These are phyloP conservation scores for Xylaria castorea DNA, from an alignment of 495 filamentous ascomycete genomes.

Conservation along the genomic window DNA sequence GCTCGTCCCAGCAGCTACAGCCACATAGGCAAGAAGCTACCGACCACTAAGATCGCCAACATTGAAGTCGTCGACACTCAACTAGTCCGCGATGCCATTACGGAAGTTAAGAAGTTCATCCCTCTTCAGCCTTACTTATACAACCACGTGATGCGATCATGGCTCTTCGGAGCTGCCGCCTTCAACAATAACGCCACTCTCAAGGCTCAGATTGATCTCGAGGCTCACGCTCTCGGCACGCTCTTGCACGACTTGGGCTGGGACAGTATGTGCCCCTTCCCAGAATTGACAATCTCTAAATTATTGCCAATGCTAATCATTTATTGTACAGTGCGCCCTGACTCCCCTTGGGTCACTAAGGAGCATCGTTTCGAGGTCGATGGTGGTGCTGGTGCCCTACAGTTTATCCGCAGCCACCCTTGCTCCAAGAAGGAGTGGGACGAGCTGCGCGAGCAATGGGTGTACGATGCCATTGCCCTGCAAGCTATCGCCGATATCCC, in stretches of 20 bases:
- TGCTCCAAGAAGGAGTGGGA: conserved; percentile 41
- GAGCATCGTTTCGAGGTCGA: conserved; percentile 65
- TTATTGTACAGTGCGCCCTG: conserved; percentile 22
- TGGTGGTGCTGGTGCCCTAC: conserved; percentile 55
- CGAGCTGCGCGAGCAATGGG: conserved; percentile 48
- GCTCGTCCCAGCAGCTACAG: conserved; percentile 7
- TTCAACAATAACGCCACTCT: conserved; percentile 42
- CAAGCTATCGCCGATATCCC: conserved; percentile 49
- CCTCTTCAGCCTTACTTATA: conserved; percentile 34
- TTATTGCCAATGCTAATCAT: conserved; percentile 45
- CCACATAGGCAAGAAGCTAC: conserved; percentile 22
- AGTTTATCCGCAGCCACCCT: conserved; percentile 46
- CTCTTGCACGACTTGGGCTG: conserved; percentile 62
- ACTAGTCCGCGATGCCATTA: conserved; percentile 20
- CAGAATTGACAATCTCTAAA: conserved; percentile 24
- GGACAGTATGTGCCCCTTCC: conserved; percentile 35
- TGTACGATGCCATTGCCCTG: conserved; percentile 63
- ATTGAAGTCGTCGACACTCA: conserved; percentile 27
- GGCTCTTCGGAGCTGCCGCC: conserved; percentile 38
- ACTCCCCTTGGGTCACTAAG: conserved; percentile 35
- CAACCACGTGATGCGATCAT: conserved; percentile 41
- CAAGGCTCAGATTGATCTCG: conserved; percentile 42
- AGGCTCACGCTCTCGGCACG: conserved; percentile 52
- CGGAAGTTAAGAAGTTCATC: conserved; percentile 27
- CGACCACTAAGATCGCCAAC: conserved; percentile 26